These are phyloP conservation scores for Pichia nanzhaoensis DNA, from an alignment of 805 yeast species.

Conservation along the genomic window DNA sequence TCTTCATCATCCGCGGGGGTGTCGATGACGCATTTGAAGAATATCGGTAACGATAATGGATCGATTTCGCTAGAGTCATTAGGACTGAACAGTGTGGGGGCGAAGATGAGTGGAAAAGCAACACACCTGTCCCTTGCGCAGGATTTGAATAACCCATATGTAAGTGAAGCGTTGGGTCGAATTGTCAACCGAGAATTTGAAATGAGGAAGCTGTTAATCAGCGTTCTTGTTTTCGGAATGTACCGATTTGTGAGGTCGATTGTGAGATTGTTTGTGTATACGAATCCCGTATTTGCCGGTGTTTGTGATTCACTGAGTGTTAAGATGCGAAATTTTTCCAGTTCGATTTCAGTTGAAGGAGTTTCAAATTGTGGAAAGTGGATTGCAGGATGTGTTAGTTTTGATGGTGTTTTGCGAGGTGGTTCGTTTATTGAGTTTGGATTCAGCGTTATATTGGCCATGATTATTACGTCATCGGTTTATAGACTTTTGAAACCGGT, in stretches of 20 bases:
- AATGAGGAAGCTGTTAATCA: slow-evolving; percentile 28
- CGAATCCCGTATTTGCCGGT: not conserved
- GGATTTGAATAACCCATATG: slow-evolving; percentile 13
- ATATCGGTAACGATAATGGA: not conserved
- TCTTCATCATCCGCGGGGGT: too few species aligned
- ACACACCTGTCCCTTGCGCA: not conserved
- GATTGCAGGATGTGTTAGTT: not conserved
- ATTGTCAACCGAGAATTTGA: slow-evolving; percentile 38
- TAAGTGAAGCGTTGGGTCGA: slow-evolving; percentile 38
- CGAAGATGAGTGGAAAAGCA: not conserved
- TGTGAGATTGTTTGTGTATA: slow-evolving; percentile 15
- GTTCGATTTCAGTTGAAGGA: not conserved
- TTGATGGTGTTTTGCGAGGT: slow-evolving; percentile 3
- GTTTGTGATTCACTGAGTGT: not conserved
- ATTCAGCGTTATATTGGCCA: slow-evolving; percentile 22
- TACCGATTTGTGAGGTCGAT: slow-evolving; percentile 27
- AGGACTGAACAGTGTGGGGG: not conserved
- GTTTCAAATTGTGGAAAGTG: not conserved
- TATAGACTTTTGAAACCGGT: slow-evolving; percentile 33
- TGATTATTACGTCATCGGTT: slow-evolving; percentile 27
- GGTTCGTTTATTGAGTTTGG: slow-evolving; percentile 16
- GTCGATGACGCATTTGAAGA: not conserved
- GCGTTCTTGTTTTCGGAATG: slow-evolving; percentile 25
- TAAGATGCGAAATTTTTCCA: not conserved
- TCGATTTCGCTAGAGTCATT: not conserved